Evolutionary conservation across 768 basidiomycete genomes (phyloP).

Genomic region (Mycena pura): DNA sequence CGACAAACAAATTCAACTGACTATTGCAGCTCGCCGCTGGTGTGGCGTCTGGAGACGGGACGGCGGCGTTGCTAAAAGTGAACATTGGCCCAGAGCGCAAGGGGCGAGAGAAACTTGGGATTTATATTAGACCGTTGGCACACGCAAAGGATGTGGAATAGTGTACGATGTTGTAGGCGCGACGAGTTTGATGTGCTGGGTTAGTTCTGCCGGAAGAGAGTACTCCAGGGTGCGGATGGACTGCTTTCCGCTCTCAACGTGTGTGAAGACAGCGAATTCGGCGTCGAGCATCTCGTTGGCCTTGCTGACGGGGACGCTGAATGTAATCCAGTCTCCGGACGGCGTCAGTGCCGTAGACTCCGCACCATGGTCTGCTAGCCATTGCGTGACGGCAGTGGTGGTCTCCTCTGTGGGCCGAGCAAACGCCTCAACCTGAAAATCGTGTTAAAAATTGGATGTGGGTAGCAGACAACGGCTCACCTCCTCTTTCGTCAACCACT

Average conservation of each 20-base stretch:
- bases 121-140: background rate
- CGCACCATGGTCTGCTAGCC: slow-evolving; percentile 26
- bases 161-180: slow-evolving; percentile 31
- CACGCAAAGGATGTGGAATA: background rate
- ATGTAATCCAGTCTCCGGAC: slow-evolving; percentile 31
- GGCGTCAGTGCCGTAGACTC: slow-evolving; percentile 22
- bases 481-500: slow-evolving; percentile 40
- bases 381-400: slow-evolving; percentile 20
- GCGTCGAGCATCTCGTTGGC: slow-evolving; percentile 30
- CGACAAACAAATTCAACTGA: background rate
- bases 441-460: background rate
- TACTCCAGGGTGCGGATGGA: slow-evolving; percentile 33
- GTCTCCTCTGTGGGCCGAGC: slow-evolving; percentile 2
- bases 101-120: background rate
- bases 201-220: slow-evolving; percentile 27
- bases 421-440: slow-evolving; percentile 5
- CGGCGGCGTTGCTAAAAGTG: background rate
- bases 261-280: slow-evolving; percentile 25
- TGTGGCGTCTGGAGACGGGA: slow-evolving; percentile 2
- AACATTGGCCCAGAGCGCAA: background rate
- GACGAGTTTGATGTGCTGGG: slow-evolving; percentile 27
- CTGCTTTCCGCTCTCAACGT: slow-evolving; percentile 26
- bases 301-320: slow-evolving; percentile 27
- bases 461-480: slow-evolving; percentile 19
- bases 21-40: slow-evolving; percentile 8